Conservation (phyloP, 805 yeast genomes). For the Sungouiella blattae region DNA sequence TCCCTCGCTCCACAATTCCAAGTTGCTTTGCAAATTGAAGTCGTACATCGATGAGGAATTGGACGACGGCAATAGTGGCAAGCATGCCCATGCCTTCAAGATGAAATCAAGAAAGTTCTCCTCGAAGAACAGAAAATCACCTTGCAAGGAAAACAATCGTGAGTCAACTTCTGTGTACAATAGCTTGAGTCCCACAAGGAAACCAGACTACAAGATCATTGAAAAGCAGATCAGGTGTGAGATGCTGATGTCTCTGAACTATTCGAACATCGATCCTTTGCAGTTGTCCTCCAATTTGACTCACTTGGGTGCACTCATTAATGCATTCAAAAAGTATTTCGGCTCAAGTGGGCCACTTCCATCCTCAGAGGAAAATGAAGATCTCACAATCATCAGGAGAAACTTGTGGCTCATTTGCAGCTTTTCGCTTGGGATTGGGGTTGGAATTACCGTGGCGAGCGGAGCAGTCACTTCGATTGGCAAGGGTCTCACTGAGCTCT, state of each 20-base stretch:
- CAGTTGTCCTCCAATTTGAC: conserved; percentile 24
- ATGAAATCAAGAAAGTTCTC: background rate
- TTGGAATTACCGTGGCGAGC: conserved; percentile 20
- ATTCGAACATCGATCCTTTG: conserved; percentile 27
- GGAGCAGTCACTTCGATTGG: background rate
- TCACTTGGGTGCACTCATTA: conserved; percentile 16
- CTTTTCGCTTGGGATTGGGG: conserved; percentile 35
- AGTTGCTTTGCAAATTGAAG: conserved; percentile 22
- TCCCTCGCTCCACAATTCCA: conserved; percentile 25
- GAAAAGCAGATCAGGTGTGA: conserved; percentile 16
- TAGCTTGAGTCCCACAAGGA: background rate
- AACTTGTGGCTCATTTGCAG: conserved; percentile 25
- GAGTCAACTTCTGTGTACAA: background rate
- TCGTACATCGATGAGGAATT: conserved; percentile 27
- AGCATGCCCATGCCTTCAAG: background rate
- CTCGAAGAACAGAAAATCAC: background rate
- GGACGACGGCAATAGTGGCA: background rate
- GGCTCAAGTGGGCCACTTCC: background rate
- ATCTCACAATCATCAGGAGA: background rate
- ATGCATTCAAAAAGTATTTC: conserved; percentile 9
- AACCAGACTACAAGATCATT: conserved; percentile 5
- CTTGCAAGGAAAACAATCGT: no score
- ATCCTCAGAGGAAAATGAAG: background rate
- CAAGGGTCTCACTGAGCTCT: background rate
- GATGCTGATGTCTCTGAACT: conserved; percentile 21